Evolutionary conservation across 2,329 filamentous ascomycete genomes (phyloP).

Genomic region (Orbilia blumenaviensis): DNA sequence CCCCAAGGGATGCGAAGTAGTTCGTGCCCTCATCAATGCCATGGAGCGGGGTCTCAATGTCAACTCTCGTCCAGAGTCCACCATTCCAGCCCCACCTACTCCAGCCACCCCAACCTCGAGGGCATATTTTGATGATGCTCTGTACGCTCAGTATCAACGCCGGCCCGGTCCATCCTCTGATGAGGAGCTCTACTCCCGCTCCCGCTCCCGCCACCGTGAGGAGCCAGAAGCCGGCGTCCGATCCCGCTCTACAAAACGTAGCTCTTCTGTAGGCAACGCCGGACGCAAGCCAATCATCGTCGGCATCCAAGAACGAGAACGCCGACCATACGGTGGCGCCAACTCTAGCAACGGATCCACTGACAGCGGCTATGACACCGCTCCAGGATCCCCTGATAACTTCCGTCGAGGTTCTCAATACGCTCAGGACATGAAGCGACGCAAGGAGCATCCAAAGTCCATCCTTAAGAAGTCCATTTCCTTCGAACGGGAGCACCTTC

Average conservation of each 20-base stretch:
- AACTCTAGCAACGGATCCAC: slow-evolving; percentile 49
- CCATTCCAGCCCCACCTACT: slow-evolving; percentile 15
- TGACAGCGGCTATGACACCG: slow-evolving; percentile 50
- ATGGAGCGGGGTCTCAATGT: slow-evolving; percentile 49
- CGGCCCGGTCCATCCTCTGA: slow-evolving; percentile 52
- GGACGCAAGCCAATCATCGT: slow-evolving; percentile 50
- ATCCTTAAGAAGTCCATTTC: slow-evolving; percentile 51
- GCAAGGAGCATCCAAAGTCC: slow-evolving; percentile 51
- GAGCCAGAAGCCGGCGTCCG: slow-evolving; percentile 32
- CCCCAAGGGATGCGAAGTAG: slow-evolving; percentile 51
- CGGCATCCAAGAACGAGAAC: slow-evolving; percentile 50
- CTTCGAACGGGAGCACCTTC: slow-evolving; percentile 50
- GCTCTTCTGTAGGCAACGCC: slow-evolving; percentile 48
- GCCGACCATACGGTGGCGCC: slow-evolving; percentile 49
- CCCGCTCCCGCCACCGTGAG: slow-evolving; percentile 45
- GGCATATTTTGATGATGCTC: slow-evolving; percentile 36
- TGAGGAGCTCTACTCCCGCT: slow-evolving; percentile 49
- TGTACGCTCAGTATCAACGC: slow-evolving; percentile 35
- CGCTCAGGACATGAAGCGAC: slow-evolving; percentile 49
- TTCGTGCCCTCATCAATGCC: slow-evolving; percentile 47
- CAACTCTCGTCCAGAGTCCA: slow-evolving; percentile 31
- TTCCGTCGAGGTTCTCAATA: slow-evolving; percentile 52
- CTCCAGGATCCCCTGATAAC: slow-evolving; percentile 40
- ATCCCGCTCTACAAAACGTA: slow-evolving; percentile 48
- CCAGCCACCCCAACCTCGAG: slow-evolving; percentile 23